Conservation (phyloP, 345 rosid species). For the Acer yangbiense region DNA sequence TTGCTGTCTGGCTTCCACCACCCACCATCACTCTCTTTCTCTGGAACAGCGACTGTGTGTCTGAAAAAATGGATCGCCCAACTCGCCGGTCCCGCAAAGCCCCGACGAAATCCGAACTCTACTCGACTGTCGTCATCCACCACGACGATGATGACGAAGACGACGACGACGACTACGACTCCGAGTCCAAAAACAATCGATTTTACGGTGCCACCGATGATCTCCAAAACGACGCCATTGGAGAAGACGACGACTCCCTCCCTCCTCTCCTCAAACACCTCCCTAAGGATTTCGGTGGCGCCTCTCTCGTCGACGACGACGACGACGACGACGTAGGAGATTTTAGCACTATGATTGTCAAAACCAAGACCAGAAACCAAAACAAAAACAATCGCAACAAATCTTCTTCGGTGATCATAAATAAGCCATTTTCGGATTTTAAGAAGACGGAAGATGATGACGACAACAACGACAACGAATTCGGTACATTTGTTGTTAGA, state of each 20-base stretch:
- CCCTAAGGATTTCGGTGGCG: slow-evolving; percentile 89
- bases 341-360: slow-evolving; percentile 87
- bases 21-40: not conserved
- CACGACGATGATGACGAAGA: slow-evolving; percentile 50
- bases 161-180: slow-evolving; percentile 29
- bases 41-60: not conserved
- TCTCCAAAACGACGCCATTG: slow-evolving; percentile 36
- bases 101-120: slow-evolving; percentile 48
- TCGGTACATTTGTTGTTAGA: slow-evolving; percentile 89
- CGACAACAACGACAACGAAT: slow-evolving; percentile 49
- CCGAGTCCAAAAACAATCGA: slow-evolving; percentile 35
- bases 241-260: slow-evolving; percentile 69
- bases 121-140: slow-evolving; percentile 59
- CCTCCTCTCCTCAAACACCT: slow-evolving; percentile 93
- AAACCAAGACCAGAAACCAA: slow-evolving; percentile 31
- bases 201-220: slow-evolving; percentile 51
- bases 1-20: not conserved
- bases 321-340: slow-evolving; percentile 54
- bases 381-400: slow-evolving; percentile 27
- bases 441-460: slow-evolving; percentile 38
- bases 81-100: slow-evolving; percentile 51
- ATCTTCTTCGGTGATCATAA: slow-evolving; percentile 31
- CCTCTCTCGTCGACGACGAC: slow-evolving; percentile 55
- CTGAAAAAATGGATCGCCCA: slow-evolving; percentile 48
- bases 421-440: slow-evolving; percentile 14